Percentiles rank a stretch among this genome's conserved stretches.
Evolutionary conservation across 2,329 filamentous ascomycete species (phyloP).

Genomic region (Colletotrichum karsti): DNA sequence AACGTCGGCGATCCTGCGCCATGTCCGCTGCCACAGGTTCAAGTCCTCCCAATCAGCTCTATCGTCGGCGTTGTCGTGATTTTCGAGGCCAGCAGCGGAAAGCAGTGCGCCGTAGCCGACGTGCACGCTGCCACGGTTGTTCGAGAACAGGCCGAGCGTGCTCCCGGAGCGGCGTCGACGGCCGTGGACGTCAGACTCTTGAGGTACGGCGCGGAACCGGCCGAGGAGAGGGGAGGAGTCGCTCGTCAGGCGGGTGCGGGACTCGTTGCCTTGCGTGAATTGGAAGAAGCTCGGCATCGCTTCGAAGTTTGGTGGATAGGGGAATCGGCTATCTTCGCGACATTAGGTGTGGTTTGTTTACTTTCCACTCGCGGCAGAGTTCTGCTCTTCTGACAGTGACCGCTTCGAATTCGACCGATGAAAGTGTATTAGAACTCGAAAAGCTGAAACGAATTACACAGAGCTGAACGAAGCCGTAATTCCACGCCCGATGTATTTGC

Average conservation of each 20-base stretch:
- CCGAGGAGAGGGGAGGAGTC: slow-evolving; percentile 70
- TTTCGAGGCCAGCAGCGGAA: slow-evolving; percentile 47
- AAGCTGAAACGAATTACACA: neutral
- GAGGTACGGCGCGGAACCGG: slow-evolving; percentile 70
- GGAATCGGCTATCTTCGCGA: slow-evolving; percentile 12
- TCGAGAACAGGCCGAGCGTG: slow-evolving; percentile 35
- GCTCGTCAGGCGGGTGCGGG: slow-evolving; percentile 56
- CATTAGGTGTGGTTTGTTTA: slow-evolving; percentile 23
- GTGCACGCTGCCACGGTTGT: slow-evolving; percentile 60
- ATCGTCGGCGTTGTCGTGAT: slow-evolving; percentile 39
- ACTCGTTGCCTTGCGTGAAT: slow-evolving; percentile 72
- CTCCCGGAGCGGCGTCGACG: slow-evolving; percentile 40
- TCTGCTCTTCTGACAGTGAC: neutral
- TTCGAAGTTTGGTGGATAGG: slow-evolving; percentile 16
- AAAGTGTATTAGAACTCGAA: neutral
- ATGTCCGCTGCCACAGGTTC: slow-evolving; percentile 45
- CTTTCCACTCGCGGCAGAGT: neutral
- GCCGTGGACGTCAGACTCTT: slow-evolving; percentile 40
- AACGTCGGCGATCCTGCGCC: slow-evolving; percentile 55
- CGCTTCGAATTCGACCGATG: neutral
- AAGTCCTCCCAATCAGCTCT: slow-evolving; percentile 39
- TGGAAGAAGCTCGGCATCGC: slow-evolving; percentile 72
- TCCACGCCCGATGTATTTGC: too few species aligned
- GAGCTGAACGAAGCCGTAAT: neutral
- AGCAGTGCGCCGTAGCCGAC: slow-evolving; percentile 65